These are phyloP conservation scores for Kuraishia cidri DNA, from an alignment of 805 yeast genomes.

Conservation along the genomic window DNA sequence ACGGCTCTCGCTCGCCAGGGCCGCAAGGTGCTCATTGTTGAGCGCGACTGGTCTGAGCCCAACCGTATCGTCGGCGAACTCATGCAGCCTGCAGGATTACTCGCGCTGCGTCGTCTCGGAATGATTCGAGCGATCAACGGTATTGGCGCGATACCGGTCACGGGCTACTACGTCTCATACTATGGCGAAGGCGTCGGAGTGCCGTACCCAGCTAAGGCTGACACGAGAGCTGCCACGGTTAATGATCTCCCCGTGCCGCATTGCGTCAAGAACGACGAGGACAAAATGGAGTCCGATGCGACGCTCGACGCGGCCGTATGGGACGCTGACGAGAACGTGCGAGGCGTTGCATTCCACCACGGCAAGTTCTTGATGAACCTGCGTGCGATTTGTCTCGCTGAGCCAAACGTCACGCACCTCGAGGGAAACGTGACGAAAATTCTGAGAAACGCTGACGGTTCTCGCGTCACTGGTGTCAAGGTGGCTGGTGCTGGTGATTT, in stretches of 20 bases:
- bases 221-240: slow-evolving; percentile 15
- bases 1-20: slow-evolving; percentile 88
- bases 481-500: slow-evolving; percentile 35
- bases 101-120: slow-evolving; percentile 75
- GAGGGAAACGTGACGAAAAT: slow-evolving; percentile 79
- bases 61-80: slow-evolving; percentile 97
- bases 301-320: slow-evolving; percentile 37
- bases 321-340: slow-evolving; percentile 46
- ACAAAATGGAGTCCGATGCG: slow-evolving; percentile 34
- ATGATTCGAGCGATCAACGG: slow-evolving; percentile 67
- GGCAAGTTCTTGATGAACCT: slow-evolving; percentile 79
- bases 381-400: slow-evolving; percentile 57
- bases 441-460: slow-evolving; percentile 37
- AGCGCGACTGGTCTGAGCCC: slow-evolving; percentile 87
- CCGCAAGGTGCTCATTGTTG: slow-evolving; percentile 67
- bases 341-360: slow-evolving; percentile 89
- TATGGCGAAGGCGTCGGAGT: slow-evolving; percentile 47
- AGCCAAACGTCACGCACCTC: slow-evolving; percentile 66
- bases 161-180: slow-evolving; percentile 76
- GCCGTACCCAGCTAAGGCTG: slow-evolving; percentile 64
- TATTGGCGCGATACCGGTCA: slow-evolving; percentile 68
- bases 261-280: slow-evolving; percentile 49
- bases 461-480: slow-evolving; percentile 67
- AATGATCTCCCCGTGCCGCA: slow-evolving; percentile 37
- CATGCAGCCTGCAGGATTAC: slow-evolving; percentile 94